Percentiles rank a stretch among this genome's conserved stretches.
Conservation (phyloP, 108 stramenopile species). For the Seminavis robusta region DNA sequence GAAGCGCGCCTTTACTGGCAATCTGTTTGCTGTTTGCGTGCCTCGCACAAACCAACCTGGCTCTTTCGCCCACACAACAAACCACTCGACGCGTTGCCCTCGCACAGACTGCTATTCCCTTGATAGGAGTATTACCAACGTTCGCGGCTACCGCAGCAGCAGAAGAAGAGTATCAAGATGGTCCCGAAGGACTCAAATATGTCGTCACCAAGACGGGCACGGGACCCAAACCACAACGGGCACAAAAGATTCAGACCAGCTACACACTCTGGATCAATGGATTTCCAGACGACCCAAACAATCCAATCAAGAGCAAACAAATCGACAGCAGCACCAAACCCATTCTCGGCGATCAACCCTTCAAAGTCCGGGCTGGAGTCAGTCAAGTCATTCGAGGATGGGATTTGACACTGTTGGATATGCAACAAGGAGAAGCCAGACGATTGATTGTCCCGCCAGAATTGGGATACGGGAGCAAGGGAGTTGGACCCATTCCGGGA, state of each 20-base stretch:
- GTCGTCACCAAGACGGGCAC: slow-evolving; percentile 16
- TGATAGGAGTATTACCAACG: too few relatives aligned
- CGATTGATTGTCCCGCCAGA: slow-evolving; percentile 59
- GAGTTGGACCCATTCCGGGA: slow-evolving; percentile 58
- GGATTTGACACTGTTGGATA: slow-evolving; percentile 63
- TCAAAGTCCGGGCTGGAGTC: slow-evolving; percentile 41
- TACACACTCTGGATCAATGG: slow-evolving; percentile 44
- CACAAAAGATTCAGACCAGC: slow-evolving; percentile 38
- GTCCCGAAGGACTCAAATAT: slow-evolving; percentile 46
- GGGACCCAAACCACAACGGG: slow-evolving; percentile 26
- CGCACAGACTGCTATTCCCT: too few relatives aligned
- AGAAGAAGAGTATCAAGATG: slow-evolving; percentile 23
- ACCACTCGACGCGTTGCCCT: too few relatives aligned
- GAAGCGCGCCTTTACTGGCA: too few relatives aligned
- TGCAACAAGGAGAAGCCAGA: slow-evolving; percentile 58
- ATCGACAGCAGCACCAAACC: slow-evolving; percentile 30
- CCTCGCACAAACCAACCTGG: too few relatives aligned
- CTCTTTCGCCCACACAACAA: too few relatives aligned
- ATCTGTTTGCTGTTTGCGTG: too few relatives aligned
- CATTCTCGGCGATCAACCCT: slow-evolving; percentile 33
- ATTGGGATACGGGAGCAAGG: slow-evolving; percentile 68
- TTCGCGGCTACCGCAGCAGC: too few relatives aligned
- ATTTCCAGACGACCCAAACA: slow-evolving; percentile 41
- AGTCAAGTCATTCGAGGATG: slow-evolving; percentile 72
- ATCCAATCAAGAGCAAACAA: slow-evolving; percentile 29